Evolutionary conservation across 2,329 filamentous ascomycete species (phyloP).

Genomic region (Thelonectria rubi): DNA sequence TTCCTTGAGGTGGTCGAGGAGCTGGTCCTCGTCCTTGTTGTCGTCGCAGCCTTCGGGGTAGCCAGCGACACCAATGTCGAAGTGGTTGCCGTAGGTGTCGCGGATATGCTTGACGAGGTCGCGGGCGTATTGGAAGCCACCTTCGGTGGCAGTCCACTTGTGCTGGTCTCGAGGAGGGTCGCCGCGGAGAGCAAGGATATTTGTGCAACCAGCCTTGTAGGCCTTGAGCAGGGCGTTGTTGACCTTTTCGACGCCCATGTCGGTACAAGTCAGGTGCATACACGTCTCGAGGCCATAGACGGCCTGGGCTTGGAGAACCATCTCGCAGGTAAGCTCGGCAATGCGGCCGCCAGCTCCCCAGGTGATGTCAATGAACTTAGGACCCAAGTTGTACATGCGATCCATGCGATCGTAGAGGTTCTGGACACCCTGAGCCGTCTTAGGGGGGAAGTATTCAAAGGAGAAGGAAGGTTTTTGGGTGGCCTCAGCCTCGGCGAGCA

Average conservation of each 20-base stretch:
- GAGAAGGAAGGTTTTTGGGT: conserved; percentile 89
- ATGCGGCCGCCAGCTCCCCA: conserved; percentile 96
- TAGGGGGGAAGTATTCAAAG: conserved; percentile 99
- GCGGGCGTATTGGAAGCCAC: conserved; percentile 89
- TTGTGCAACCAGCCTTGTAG: conserved; percentile 95
- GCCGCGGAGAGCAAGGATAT: conserved; percentile 92
- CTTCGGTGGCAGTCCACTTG: conserved; percentile 89
- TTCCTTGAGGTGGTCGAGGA: conserved; percentile 94
- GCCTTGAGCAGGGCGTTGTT: conserved; percentile 87
- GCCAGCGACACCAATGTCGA: conserved; percentile 96
- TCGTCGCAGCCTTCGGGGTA: conserved; percentile 97
- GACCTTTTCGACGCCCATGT: conserved; percentile 94
- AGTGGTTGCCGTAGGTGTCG: conserved; percentile 75
- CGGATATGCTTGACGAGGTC: conserved; percentile 89
- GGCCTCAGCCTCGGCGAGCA: conserved; percentile 83
- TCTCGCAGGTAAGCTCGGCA: conserved; percentile 93
- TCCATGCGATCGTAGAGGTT: conserved; percentile 99
- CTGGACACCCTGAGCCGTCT: conserved; percentile 96
- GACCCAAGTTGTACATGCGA: conserved; percentile 94
- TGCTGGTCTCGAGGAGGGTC: conserved; percentile 94
- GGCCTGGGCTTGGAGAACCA: conserved; percentile 95
- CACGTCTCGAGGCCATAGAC: conserved; percentile 97
- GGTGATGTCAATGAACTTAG: conserved; percentile 97
- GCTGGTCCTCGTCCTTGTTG: conserved; percentile 82
- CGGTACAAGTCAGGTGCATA: conserved; percentile 98